Evolutionary conservation across 2,329 filamentous ascomycete species (phyloP).

Genomic region (Cercospora sp.): DNA sequence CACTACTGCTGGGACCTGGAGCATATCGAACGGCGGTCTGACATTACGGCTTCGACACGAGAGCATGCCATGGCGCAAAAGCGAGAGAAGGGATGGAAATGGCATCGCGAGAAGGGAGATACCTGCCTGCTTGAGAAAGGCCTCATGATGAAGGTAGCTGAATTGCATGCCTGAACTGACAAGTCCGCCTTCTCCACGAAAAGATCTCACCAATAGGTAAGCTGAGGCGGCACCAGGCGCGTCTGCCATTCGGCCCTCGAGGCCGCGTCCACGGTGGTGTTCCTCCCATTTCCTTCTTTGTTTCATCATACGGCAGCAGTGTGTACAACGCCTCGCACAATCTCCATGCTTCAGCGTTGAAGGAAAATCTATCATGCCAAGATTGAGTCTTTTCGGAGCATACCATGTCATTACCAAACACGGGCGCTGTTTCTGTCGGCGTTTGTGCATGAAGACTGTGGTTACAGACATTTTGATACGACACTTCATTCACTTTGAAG

Average conservation of each 20-base stretch:
- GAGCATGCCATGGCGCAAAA: constrained; percentile 24
- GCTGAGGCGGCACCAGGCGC: background rate
- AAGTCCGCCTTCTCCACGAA: constrained; percentile 11
- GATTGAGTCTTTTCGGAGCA: constrained; percentile 46
- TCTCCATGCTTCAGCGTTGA: constrained; percentile 63
- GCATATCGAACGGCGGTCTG: constrained; percentile 20
- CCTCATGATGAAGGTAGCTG: constrained; percentile 26
- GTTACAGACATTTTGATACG: constrained; percentile 48
- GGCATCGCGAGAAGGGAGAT: constrained; percentile 9
- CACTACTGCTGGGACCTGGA: constrained; percentile 20
- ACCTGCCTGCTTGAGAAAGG: constrained; percentile 12
- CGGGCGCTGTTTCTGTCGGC: constrained; percentile 54
- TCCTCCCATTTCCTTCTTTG: constrained; percentile 4
- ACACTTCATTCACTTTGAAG: background rate
- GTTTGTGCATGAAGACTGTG: constrained; percentile 65
- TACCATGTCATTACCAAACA: constrained; percentile 67
- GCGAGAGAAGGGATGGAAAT: constrained; percentile 14
- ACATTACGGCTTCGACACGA: constrained; percentile 21
- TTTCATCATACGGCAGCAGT: constrained; percentile 58
- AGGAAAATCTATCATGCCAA: constrained; percentile 67
- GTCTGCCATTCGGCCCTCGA: background rate
- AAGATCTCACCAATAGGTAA: constrained; percentile 4
- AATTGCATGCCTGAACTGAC: constrained; percentile 29
- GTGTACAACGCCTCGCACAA: constrained; percentile 66
- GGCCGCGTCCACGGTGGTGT: background rate